phyloP scores from a whole-genome alignment of 2,329 filamentous ascomycete genomes.

The Kalmusia sp. region DNA sequence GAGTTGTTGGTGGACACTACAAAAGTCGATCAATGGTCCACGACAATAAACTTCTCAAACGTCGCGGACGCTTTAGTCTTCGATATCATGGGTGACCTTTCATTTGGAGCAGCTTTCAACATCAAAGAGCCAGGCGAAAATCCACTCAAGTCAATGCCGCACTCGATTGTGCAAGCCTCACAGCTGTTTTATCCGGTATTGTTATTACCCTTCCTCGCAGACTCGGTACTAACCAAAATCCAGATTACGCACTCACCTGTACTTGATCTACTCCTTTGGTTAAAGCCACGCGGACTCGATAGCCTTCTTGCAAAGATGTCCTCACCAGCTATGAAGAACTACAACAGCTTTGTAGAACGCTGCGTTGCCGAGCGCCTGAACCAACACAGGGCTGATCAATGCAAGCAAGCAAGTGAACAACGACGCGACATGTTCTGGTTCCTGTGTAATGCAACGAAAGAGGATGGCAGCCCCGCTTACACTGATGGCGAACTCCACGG shows the following conservation, averaged over 20 bases:
- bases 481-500: neutral
- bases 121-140: conserved; percentile 33
- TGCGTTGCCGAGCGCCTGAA: neutral
- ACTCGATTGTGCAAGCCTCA: neutral
- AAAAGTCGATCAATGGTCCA: neutral
- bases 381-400: neutral
- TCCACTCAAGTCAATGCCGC: conserved; percentile 3
- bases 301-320: neutral
- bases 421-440: neutral
- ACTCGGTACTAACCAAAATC: neutral
- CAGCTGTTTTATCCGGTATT: conserved; percentile 7
- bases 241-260: neutral
- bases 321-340: neutral
- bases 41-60: neutral
- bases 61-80: conserved; percentile 38
- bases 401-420: neutral
- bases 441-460: neutral
- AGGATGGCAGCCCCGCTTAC: neutral
- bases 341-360: neutral
- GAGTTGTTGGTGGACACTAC: neutral
- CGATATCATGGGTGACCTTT: conserved; percentile 50
- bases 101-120: conserved; percentile 30
- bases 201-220: neutral
- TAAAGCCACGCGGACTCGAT: neutral
- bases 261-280: neutral